Conservation (phyloP, 768 basidiomycete genomes). For the Lactarius trivialis region DNA sequence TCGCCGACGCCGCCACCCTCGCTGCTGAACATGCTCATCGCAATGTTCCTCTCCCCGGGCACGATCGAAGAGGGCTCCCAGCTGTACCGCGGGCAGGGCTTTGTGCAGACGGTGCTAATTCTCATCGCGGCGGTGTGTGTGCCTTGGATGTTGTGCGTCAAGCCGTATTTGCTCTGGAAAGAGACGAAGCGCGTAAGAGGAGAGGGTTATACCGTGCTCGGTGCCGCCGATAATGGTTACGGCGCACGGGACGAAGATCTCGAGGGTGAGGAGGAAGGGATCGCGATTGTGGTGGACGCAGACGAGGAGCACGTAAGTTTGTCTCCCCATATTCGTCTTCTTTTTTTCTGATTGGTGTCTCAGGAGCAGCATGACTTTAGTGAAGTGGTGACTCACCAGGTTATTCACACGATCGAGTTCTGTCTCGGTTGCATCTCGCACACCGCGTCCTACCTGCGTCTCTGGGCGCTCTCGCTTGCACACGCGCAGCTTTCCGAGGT, state of each 20-base stretch:
- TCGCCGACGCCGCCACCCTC: conserved; percentile 71
- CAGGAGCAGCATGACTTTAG: conserved; percentile 87
- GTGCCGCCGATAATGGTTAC: conserved; percentile 45
- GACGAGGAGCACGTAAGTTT: conserved; percentile 68
- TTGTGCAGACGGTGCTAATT: conserved; percentile 74
- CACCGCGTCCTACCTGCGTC: conserved; percentile 86
- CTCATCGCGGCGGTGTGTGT: conserved; percentile 80
- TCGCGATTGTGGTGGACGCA: conserved; percentile 64
- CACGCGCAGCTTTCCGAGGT: conserved; percentile 97
- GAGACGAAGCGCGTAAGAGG: conserved; percentile 79
- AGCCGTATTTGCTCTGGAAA: conserved; percentile 88
- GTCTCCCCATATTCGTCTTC: conserved; percentile 17
- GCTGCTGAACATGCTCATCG: conserved; percentile 91
- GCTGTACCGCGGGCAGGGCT: conserved; percentile 83
- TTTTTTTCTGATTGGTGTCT: background rate
- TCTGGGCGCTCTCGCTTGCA: conserved; percentile 97
- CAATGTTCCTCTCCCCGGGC: conserved; percentile 93
- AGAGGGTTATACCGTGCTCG: conserved; percentile 76
- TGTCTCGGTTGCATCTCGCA: conserved; percentile 98
- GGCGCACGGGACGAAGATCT: conserved; percentile 53
- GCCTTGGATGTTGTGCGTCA: conserved; percentile 88
- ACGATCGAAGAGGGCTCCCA: conserved; percentile 58
- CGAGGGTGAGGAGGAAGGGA: conserved; percentile 76
- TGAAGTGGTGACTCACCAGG: conserved; percentile 93
- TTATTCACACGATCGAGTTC: conserved; percentile 99